These are phyloP conservation scores for Boletellus ananas DNA, from an alignment of 768 basidiomycete species.

Conservation along the genomic window DNA sequence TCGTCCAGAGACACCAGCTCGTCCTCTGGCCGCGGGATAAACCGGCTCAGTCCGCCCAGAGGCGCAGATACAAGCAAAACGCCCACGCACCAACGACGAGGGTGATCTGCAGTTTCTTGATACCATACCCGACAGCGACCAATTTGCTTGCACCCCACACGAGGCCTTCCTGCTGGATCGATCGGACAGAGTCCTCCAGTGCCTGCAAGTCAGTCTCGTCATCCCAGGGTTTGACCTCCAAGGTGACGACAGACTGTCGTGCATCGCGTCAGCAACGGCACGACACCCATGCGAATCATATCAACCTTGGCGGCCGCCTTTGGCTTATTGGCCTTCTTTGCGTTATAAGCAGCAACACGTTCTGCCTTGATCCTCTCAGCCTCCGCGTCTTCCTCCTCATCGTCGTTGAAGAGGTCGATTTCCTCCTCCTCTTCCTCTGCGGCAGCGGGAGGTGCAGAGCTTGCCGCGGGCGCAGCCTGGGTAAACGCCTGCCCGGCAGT, in stretches of 20 bases:
- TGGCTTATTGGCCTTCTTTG: constrained; percentile 87
- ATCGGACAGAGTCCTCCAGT: constrained; percentile 79
- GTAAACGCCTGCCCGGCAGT: constrained; percentile 73
- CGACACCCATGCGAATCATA: constrained; percentile 2
- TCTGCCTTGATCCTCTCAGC: constrained; percentile 86
- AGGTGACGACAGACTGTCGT: constrained; percentile 92
- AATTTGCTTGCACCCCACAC: constrained; percentile 95
- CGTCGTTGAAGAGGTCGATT: constrained; percentile 87
- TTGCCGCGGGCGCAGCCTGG: constrained; percentile 40
- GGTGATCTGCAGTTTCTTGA: constrained; percentile 84
- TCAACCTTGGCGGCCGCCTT: constrained; percentile 84
- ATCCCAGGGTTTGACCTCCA: constrained; percentile 99
- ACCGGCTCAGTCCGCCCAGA: neutral
- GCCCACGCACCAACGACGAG: constrained; percentile 49
- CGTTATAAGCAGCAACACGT: constrained; percentile 90
- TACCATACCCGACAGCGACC: constrained; percentile 89
- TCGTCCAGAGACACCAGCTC: constrained; percentile 92
- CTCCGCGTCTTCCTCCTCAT: constrained; percentile 79
- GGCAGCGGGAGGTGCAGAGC: constrained; percentile 44
- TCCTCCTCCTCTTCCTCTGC: constrained; percentile 56
- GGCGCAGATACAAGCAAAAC: neutral
- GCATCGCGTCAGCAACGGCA: constrained; percentile 10
- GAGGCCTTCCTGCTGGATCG: constrained; percentile 85
- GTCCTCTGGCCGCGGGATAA: constrained; percentile 60
- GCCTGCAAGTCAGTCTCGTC: constrained; percentile 96